Base-by-base conservation (phyloP, 2,329 filamentous ascomycete species). In the Talaromyces albobiverticillius region DNA sequence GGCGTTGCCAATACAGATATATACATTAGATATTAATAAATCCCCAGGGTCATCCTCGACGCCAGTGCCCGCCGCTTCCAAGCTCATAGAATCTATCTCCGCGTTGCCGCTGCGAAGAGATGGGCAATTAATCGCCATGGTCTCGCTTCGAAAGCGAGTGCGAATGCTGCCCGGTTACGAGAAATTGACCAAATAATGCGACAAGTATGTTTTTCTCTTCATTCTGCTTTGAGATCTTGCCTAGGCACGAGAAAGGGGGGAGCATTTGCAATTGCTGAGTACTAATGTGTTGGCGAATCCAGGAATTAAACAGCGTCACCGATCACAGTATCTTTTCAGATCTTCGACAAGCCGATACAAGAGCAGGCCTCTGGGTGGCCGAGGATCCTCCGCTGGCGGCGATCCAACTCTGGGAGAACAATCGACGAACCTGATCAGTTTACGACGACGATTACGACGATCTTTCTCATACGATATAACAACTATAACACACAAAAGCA, bases 61-160 rank as follows among this genome's bases (percentile, higher is more conserved):
- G 79, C 82, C 36, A 79, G 79, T 46, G 76, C 82, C 32, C 78
- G 83, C 46, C 79, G 83, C 3, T 84, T 86, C 67, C 79, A 79
- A 64, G 83, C 82, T 45, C 82, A 86, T 64, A 80, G 79, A 59
- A 78, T 82, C 51, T 85, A 84, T 60, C 74, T 86, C 4, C 77
- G 78, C 58, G 80, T 80, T 13, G 77, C 80, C 2, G 81, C 82
- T 18, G 82, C 79, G 4, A 71, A 79, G 56, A 74, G 82, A 62
- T 86, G 83, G 83, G 74, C 80, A 59, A 80, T 82, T 57, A 69
- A 77, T 32, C 75, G 83, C 25, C 68, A 74, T 29, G 73, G 75
- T 51, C 68, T 82, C 16, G 65, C 85, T 26, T 41, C 34, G 14
- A 73, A 71, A 56, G 73, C 79, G 8, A 71, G 74, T 46, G 69